Base-by-base conservation (phyloP, 768 basidiomycete genomes). In the Tremella mesenterica region DNA sequence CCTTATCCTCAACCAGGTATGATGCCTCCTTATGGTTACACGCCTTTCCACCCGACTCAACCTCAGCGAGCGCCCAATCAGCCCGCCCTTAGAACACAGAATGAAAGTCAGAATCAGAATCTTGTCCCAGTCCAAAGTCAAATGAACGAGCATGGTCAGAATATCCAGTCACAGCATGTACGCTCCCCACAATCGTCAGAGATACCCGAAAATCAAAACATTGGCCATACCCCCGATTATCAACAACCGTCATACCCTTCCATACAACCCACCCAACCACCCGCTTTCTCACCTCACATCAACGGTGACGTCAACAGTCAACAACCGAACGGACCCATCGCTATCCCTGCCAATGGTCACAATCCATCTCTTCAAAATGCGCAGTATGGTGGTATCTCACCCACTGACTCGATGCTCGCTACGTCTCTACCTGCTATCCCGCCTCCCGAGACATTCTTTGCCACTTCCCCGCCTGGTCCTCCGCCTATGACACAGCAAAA, bases 391-490 rank as follows among this genome's bases (percentile, higher is more conserved):
- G n/a, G n/a, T 20, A 47, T 66, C 47, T 69, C 67, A 2, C 67
- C 67, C 25, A n/a, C n/a, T n/a, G n/a, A n/a, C n/a, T 63, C 62
- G 13, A 59, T 64, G 61, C 51, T 66, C 29, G 58, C 57, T 25
- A 44, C 57, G 12, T 62, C 61, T 31, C 59, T 64, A 2, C 67
- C 64, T 8, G 48, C 62, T 33, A 62, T 65, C 30, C 67, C 67
- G 10, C 59, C 67, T 13, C 56, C 67, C 21, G 67, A 69, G 25
- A 52, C 58, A 8, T 69, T 69, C 59, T 69, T 61, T 47, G 67
- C 66, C 14, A 55, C 60, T 18, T 60, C 67, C 5, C 63, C 65
- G 3, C 47, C 43, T 14, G 29, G 7, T 34, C 51, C 48, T 20
- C 44, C 18, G 14, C 51, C 7, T 27, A 49, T 26, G 49, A 28